Percentiles rank a stretch among this genome's conserved stretches.
Conservation (phyloP, 1,284 basidiomycete genomes). For the Trametes polyzona region DNA sequence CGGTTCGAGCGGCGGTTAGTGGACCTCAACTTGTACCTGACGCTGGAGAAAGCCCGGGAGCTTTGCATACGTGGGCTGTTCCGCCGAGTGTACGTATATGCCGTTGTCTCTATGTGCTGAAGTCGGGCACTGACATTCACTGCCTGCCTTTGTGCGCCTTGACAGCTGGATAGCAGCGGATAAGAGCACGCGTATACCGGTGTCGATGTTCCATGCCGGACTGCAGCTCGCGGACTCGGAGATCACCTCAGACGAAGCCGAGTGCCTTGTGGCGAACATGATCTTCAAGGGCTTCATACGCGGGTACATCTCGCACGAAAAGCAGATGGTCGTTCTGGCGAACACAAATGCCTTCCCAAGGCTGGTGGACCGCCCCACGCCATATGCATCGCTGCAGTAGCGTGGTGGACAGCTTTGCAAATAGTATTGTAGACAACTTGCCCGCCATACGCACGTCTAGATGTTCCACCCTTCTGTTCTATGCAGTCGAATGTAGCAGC, state of each 20-base stretch:
- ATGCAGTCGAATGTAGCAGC: too few relatives aligned
- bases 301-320: conserved; percentile 96
- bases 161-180: conserved; percentile 78
- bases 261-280: conserved; percentile 94
- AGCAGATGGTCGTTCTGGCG: conserved; percentile 89
- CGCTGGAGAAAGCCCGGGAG: conserved; percentile 88
- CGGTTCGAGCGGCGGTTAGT: conserved; percentile 71
- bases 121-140: not conserved
- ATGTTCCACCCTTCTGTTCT: too few relatives aligned
- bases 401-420: too few relatives aligned
- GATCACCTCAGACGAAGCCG: conserved; percentile 77
- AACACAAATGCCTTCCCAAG: conserved; percentile 84
- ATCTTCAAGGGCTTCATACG: conserved; percentile 91
- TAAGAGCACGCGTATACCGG: conserved; percentile 75
- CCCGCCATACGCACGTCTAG: too few relatives aligned
- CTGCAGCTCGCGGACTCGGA: conserved; percentile 66
- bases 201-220: conserved; percentile 77
- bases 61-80: conserved; percentile 86
- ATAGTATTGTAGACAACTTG: too few relatives aligned
- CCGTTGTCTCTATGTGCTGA: not conserved
- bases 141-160: not conserved
- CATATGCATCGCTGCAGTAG: conserved; percentile 45
- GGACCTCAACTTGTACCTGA: conserved; percentile 83
- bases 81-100: conserved; percentile 74
- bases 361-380: conserved; percentile 59